A percentile compares a stretch with the other conserved stretches of the same genome.
Evolutionary conservation across 768 basidiomycete genomes (phyloP).

Genomic region (Lentinus tigrinus): DNA sequence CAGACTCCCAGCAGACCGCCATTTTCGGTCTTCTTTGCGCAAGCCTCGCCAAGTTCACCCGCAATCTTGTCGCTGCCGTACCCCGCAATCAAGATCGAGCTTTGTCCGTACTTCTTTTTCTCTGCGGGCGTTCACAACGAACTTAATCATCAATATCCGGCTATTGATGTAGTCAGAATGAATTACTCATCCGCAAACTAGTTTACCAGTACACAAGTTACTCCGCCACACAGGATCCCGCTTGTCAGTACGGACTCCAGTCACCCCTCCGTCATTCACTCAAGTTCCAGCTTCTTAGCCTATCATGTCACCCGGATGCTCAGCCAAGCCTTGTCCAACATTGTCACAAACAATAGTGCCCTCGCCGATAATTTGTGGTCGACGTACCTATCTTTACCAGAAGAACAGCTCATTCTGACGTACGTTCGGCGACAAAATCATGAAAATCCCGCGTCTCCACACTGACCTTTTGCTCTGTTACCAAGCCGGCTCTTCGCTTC

Average conservation of each 20-base stretch:
- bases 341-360: slow-evolving; percentile 70
- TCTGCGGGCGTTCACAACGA: neutral
- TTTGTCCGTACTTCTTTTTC: slow-evolving; percentile 53
- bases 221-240: slow-evolving; percentile 59
- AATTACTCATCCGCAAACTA: slow-evolving; percentile 65
- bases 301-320: slow-evolving; percentile 62
- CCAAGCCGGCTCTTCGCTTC: slow-evolving; percentile 53
- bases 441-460: neutral
- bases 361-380: slow-evolving; percentile 62
- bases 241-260: slow-evolving; percentile 39
- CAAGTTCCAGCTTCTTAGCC: slow-evolving; percentile 41
- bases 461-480: neutral
- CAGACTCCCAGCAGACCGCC: slow-evolving; percentile 43
- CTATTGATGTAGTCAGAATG: slow-evolving; percentile 59
- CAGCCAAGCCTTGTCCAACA: slow-evolving; percentile 79
- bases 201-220: slow-evolving; percentile 78
- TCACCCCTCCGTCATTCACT: neutral
- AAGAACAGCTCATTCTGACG: slow-evolving; percentile 76
- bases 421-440: slow-evolving; percentile 35
- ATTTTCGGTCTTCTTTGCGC: slow-evolving; percentile 22
- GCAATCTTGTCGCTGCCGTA: slow-evolving; percentile 80
- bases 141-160: neutral
- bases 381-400: slow-evolving; percentile 62
- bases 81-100: slow-evolving; percentile 68
- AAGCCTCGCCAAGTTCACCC: slow-evolving; percentile 68